Percentiles rank a stretch among this genome's conserved stretches.
phyloP scores from a whole-genome alignment of 2,329 filamentous ascomycete genomes.

The Aspergillus neotritici region DNA sequence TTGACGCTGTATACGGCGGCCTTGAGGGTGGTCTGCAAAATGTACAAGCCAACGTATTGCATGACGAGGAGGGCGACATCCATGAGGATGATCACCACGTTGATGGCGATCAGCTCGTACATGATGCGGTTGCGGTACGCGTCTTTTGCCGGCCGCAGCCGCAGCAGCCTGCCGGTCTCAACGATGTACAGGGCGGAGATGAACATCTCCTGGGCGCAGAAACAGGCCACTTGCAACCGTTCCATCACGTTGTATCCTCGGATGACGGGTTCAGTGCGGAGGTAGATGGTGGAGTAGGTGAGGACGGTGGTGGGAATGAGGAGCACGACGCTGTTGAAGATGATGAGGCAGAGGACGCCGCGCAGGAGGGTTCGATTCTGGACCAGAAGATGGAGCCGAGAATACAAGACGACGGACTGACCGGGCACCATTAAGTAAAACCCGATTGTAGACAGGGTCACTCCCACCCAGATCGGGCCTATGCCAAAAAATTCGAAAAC shows the following conservation, averaged over 20 bases:
- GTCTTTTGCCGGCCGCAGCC: conserved; percentile 29
- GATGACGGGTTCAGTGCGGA: conserved; percentile 19
- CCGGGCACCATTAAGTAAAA: conserved; percentile 58
- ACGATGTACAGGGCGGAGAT: conserved; percentile 50
- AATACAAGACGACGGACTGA: conserved; percentile 59
- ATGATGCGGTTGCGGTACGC: conserved; percentile 38
- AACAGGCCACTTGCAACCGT: conserved; percentile 39
- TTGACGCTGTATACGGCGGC: conserved; percentile 46
- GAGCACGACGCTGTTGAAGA: conserved; percentile 49
- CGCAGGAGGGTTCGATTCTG: conserved; percentile 45
- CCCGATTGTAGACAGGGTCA: conserved; percentile 45
- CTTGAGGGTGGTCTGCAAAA: conserved; percentile 43
- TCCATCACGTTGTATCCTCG: conserved; percentile 42
- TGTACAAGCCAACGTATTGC: conserved; percentile 40
- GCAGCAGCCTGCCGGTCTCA: conserved; percentile 45
- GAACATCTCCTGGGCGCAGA: conserved; percentile 42
- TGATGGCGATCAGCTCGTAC: conserved; percentile 46
- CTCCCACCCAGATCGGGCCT: conserved; percentile 30
- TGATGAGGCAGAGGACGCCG: conserved; percentile 53
- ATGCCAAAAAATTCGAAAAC: conserved; percentile 35
- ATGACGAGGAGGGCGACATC: conserved; percentile 41
- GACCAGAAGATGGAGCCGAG: conserved; percentile 56
- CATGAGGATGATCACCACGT: conserved; percentile 43
- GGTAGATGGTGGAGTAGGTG: conserved; percentile 41
- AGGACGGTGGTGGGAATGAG: conserved; percentile 52